Conservation (phyloP, 2,329 filamentous ascomycete species). For the Colletotrichum viniferum region DNA sequence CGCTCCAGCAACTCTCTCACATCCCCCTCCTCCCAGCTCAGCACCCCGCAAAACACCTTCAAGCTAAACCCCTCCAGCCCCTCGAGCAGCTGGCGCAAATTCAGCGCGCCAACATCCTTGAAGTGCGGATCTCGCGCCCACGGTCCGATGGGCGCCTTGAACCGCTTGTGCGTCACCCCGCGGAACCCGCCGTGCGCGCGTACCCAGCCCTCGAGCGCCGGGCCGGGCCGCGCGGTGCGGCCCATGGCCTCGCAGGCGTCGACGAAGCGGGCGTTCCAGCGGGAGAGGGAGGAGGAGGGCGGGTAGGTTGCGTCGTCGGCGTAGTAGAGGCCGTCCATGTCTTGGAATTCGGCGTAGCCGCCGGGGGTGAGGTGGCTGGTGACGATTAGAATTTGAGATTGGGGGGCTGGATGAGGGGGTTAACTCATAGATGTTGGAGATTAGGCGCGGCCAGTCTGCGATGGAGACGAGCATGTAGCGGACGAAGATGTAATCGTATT, state of each 20-base stretch:
- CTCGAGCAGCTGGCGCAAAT: conserved; percentile 16
- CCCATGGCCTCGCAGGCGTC: conserved; percentile 24
- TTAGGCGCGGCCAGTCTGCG: not conserved
- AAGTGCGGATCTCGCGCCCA: conserved; percentile 37
- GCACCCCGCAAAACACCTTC: conserved; percentile 30
- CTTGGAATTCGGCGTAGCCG: conserved; percentile 33
- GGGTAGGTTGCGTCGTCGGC: conserved; percentile 27
- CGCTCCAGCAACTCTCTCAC: not conserved
- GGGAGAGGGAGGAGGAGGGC: not conserved
- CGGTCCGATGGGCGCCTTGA: conserved; percentile 36
- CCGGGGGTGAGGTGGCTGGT: conserved; percentile 38
- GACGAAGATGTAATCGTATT: conserved; percentile 37
- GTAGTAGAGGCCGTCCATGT: conserved; percentile 23
- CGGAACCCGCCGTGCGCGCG: conserved; percentile 36
- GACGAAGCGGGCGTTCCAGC: conserved; percentile 21
- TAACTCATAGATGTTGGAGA: conserved; percentile 1
- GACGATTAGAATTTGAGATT: too few species aligned
- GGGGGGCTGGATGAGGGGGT: not conserved
- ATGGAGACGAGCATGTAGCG: conserved; percentile 1
- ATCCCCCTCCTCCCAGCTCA: conserved; percentile 25
- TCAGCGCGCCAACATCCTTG: conserved; percentile 32
- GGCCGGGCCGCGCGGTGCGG: conserved; percentile 34
- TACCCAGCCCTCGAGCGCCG: conserved; percentile 33
- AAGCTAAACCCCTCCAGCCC: conserved; percentile 28
- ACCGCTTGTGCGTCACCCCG: conserved; percentile 33